These are phyloP conservation scores for Pseudotsuga menziesii DNA, from an alignment of 75 land plant species.

Conservation along the genomic window DNA sequence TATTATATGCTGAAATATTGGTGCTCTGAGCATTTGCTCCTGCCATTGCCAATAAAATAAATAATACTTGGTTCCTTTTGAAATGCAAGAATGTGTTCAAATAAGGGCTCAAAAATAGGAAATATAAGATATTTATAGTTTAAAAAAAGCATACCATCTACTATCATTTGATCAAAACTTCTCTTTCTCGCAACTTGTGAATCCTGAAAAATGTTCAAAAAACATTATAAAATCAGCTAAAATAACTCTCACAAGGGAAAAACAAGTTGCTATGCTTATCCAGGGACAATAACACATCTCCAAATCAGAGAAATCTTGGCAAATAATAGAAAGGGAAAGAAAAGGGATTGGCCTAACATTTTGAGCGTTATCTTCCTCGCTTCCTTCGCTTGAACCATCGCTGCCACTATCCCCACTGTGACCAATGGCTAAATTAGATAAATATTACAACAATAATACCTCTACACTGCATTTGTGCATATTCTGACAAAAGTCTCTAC, in stretches of 20 bases:
- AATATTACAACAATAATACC: constrained; percentile 1
- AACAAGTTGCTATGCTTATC: neutral
- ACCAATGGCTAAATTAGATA: constrained; percentile 4
- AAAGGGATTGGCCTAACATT: constrained; percentile 19
- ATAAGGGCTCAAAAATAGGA: neutral
- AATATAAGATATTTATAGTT: neutral
- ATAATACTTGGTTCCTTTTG: neutral
- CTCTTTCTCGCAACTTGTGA: constrained; percentile 37
- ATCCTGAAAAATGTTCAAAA: constrained; percentile 17
- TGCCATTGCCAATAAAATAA: constrained; percentile 12
- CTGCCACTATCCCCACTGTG: constrained; percentile 74
- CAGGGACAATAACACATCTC: neutral
- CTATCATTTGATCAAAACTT: constrained; percentile 70
- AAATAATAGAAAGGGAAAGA: neutral
- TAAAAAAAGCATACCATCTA: constrained; percentile 42
- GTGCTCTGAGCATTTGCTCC: constrained; percentile 40
- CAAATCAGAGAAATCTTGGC: neutral
- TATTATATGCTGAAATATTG: constrained; percentile 11
- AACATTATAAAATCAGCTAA: neutral
- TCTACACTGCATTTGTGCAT: too few relatives aligned
- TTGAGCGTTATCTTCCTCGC: constrained; percentile 55
- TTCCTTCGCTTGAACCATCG: constrained; percentile 75
- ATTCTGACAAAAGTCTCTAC: neutral
- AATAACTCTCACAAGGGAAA: neutral
- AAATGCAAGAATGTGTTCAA: neutral